Percentiles rank a stretch among this genome's conserved stretches.
phyloP scores from a whole-genome alignment of 2,329 filamentous ascomycete genomes.

The Chrysosphaeria jannelii region DNA sequence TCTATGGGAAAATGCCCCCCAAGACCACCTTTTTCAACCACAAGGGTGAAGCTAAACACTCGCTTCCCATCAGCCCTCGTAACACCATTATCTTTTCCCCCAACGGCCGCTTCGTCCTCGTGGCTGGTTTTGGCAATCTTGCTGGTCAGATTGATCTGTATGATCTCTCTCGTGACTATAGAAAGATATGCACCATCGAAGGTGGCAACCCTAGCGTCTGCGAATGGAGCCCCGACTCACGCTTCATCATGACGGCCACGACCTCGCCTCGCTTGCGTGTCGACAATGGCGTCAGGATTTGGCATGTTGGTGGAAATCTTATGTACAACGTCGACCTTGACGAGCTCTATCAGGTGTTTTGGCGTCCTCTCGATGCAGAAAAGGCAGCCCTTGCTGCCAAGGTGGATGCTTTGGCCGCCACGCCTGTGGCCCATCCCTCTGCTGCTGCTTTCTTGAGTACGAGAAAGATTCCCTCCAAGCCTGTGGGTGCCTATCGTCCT shows the following conservation, averaged over 20 bases:
- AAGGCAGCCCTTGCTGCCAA: constrained; percentile 12
- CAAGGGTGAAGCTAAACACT: constrained; percentile 54
- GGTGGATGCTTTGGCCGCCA: constrained; percentile 39
- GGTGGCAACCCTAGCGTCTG: constrained; percentile 88
- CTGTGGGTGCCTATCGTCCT: constrained; percentile 85
- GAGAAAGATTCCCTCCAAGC: constrained; percentile 84
- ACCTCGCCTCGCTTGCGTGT: constrained; percentile 85
- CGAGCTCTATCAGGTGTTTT: constrained; percentile 72
- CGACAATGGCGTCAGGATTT: constrained; percentile 86
- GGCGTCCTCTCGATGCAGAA: constrained; percentile 32
- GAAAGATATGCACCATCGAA: constrained; percentile 79
- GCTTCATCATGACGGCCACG: constrained; percentile 88
- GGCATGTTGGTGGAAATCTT: constrained; percentile 64
- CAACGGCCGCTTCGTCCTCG: constrained; percentile 69
- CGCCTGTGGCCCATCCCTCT: constrained; percentile 56
- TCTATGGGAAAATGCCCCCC: constrained; percentile 97
- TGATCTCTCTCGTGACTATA: constrained; percentile 78
- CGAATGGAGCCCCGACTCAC: constrained; percentile 89
- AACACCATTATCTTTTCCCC: constrained; percentile 93
- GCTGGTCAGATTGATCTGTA: constrained; percentile 95
- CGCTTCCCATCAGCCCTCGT: constrained; percentile 59
- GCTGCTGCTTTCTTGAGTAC: constrained; percentile 57
- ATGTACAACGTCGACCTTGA: constrained; percentile 93
- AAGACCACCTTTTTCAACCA: constrained; percentile 97
- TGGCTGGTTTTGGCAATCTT: constrained; percentile 91